These are phyloP conservation scores for Flaveria trinervia DNA, from an alignment of 129 eudicot species.

Conservation along the genomic window DNA sequence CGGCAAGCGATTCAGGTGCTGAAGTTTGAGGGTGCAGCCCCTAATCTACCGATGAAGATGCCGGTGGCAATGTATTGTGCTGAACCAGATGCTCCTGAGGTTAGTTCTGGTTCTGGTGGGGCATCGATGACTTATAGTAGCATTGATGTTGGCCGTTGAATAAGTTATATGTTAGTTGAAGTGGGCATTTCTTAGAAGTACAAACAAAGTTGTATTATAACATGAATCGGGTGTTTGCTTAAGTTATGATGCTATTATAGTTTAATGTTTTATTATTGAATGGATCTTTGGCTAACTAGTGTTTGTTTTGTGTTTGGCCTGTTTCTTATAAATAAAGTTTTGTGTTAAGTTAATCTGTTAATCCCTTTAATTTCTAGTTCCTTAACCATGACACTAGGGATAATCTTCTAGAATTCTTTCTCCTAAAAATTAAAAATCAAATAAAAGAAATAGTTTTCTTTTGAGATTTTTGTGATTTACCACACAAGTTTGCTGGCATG, in stretches of 20 bases:
- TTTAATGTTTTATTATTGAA: background rate
- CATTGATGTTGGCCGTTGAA: conserved; percentile 37
- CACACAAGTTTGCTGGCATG: too few species aligned
- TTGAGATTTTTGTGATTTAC: too few species aligned
- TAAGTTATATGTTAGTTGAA: background rate
- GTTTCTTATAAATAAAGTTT: too few species aligned
- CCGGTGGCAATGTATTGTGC: conserved; percentile 41
- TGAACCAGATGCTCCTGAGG: conserved; percentile 24
- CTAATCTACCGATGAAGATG: conserved; percentile 48
- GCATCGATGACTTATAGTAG: conserved; percentile 42
- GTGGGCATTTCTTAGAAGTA: background rate
- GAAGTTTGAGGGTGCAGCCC: conserved; percentile 50
- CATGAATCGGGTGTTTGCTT: background rate
- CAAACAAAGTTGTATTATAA: background rate
- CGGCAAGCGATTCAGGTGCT: conserved; percentile 60
- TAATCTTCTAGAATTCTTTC: too few species aligned
- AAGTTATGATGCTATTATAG: background rate
- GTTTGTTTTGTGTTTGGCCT: background rate
- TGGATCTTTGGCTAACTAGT: background rate
- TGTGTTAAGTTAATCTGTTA: too few species aligned
- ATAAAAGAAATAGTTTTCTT: too few species aligned
- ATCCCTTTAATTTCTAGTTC: too few species aligned
- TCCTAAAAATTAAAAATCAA: too few species aligned
- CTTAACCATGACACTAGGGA: too few species aligned
- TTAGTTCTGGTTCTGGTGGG: conserved; percentile 27